Evolutionary conservation across 305 asterid genomes (phyloP), one percentile per base, ranked within the genome.

Genomic region (Fraxinus latifolia): DNA sequence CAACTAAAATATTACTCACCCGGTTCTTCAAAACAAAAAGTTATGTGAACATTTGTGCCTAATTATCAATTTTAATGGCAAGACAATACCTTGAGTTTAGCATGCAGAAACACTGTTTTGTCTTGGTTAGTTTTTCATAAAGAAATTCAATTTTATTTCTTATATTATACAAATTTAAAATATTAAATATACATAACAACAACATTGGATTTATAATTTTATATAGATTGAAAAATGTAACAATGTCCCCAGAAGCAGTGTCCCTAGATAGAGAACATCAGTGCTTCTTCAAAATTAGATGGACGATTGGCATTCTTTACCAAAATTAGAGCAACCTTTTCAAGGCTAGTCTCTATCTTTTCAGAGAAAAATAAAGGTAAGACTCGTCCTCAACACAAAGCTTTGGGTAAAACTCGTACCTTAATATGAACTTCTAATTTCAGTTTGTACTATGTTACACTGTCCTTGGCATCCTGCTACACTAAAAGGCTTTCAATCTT

Each of bases 371-470:
- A 60, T 71, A 31, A 44, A 65, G 82, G 29, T 76, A 53, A 21
- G 73, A 77, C 79, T 79, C 77, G 71, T 76, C 81, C 81, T 79
- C 77, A 47, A 47, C 58, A 47, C 2, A 14, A 47, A 7, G 19
- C 58, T 14, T 14, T 47, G 58, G 19, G 58, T 47, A 47, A 44
- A 44, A 44, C n/a, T 44, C 14, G 17, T 14, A 3, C 55, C 82
- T 81, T 78, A 77, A 77, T 83, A 80, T 32, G 85, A 84, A 82
- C 83, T 83, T 84, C 86, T 36, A 79, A 73, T 82, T 80, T 31
- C 65, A 72, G 23, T 44, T 78, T 89, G 82, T 84, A 79, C 90
- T 86, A 89, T 89, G 80, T 17, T 84, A 84, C 83, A 82, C 74
- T 81, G 83, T 78, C 81, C 70, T 73, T 62, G 21, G 74, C 86